Percentiles rank a stretch among this genome's conserved stretches.
These are phyloP conservation scores for Trichoderma pleuroti DNA, from an alignment of 2,329 filamentous ascomycete genomes.

Conservation along the genomic window DNA sequence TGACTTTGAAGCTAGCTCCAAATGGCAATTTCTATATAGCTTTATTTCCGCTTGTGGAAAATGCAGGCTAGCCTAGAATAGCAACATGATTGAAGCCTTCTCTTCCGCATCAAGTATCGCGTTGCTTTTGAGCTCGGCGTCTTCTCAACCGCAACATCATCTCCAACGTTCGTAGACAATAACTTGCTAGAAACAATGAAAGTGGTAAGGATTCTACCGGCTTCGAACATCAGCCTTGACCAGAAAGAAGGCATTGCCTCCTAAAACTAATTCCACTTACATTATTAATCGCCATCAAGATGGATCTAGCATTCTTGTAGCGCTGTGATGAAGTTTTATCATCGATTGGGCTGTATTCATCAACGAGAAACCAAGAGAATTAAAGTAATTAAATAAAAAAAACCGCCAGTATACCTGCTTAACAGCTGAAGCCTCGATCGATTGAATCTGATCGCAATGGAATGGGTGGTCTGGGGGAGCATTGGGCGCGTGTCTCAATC, in stretches of 20 bases:
- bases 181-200: neutral
- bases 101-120: neutral
- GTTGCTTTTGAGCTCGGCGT: neutral
- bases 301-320: too few species aligned
- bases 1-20: neutral
- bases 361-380: fast-evolving
- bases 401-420: neutral
- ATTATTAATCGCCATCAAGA: neutral
- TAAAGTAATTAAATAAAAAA: neutral
- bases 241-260: neutral
- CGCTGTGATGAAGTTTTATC: neutral
- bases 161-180: neutral
- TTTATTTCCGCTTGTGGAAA: neutral
- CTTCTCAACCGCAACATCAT: neutral
- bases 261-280: neutral
- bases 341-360: neutral
- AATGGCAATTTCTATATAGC: neutral
- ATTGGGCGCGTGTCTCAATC: neutral
- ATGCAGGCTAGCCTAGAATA: neutral
- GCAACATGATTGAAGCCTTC: neutral
- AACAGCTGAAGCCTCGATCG: neutral
- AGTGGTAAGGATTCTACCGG: neutral
- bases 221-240: neutral
- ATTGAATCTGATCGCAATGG: neutral
- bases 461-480: neutral